phyloP scores from a whole-genome alignment of 495 filamentous ascomycete genomes.

The Pseudoneurospora amorphoporcata region DNA sequence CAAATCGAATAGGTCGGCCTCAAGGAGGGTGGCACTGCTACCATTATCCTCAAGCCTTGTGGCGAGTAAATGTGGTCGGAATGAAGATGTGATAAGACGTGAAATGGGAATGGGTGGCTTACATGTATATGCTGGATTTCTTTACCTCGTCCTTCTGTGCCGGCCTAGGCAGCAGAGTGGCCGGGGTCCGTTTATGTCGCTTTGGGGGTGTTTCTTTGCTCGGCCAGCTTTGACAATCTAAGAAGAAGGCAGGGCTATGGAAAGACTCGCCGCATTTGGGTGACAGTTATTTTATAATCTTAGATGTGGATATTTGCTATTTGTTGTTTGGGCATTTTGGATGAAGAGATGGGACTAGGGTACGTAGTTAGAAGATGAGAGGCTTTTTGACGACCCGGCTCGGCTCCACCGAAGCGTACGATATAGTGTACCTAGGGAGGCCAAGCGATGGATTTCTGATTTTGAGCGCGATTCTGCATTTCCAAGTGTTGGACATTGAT shows the following conservation, averaged over 20 bases:
- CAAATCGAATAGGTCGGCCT: conserved; percentile 27
- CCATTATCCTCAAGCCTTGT: conserved; percentile 23
- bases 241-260: conserved; percentile 5
- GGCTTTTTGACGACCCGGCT: conserved; percentile 71
- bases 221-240: conserved; percentile 3
- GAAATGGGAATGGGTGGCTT: background rate
- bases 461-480: background rate
- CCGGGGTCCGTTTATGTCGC: background rate
- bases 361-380: conserved; percentile 45
- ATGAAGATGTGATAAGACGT: background rate
- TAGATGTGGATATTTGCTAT: conserved; percentile 37
- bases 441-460: background rate
- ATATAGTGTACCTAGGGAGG: background rate
- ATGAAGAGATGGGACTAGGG: background rate
- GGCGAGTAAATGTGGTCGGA: background rate
- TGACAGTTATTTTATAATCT: conserved; percentile 11
- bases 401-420: background rate
- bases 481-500: background rate
- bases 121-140: background rate
- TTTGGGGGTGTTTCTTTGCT: background rate
- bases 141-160: background rate
- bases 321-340: conserved; percentile 1
- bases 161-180: background rate
- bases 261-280: conserved; percentile 5
- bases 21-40: conserved; percentile 24